phyloP scores from a whole-genome alignment of 345 rosid species.

The Brassica juncea region DNA sequence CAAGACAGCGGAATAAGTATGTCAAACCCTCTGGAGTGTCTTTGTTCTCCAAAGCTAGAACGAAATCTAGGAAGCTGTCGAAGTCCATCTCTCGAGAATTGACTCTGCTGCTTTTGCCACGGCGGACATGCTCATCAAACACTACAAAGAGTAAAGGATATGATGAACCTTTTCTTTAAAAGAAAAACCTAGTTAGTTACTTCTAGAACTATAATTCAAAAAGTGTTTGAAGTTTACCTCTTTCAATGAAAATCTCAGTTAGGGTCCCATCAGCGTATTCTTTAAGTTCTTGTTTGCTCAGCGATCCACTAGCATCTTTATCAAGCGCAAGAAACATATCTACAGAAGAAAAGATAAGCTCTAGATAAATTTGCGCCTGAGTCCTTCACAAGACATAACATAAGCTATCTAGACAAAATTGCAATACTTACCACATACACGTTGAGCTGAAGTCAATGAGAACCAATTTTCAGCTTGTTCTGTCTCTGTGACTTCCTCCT shows the following conservation, averaged over 20 bases:
- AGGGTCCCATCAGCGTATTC: conserved; percentile 97
- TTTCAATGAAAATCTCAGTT: conserved; percentile 89
- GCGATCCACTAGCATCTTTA: conserved; percentile 86
- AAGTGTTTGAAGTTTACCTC: conserved; percentile 55
- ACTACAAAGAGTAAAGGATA: conserved; percentile 47
- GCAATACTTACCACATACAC: conserved; percentile 74
- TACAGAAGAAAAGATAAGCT: conserved; percentile 42
- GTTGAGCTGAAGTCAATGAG: conserved; percentile 97
- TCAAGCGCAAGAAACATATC: conserved; percentile 98
- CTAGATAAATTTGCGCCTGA: neutral
- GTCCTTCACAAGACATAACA: too few species aligned
- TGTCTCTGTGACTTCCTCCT: conserved; percentile 95
- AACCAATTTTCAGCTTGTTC: conserved; percentile 99
- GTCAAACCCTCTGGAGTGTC: conserved; percentile 97
- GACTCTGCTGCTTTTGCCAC: conserved; percentile 64
- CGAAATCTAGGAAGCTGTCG: conserved; percentile 89
- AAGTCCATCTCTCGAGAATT: conserved; percentile 95
- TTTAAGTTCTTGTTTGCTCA: conserved; percentile 92
- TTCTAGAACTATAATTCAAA: neutral
- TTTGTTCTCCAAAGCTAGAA: conserved; percentile 93
- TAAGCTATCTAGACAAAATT: neutral
- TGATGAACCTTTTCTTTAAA: neutral
- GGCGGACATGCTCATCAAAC: conserved; percentile 93
- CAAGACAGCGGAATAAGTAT: conserved; percentile 88
- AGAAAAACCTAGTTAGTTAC: too few species aligned